Base-by-base conservation (phyloP, 2,329 filamentous ascomycete species). In the Colletotrichum truncatum region DNA sequence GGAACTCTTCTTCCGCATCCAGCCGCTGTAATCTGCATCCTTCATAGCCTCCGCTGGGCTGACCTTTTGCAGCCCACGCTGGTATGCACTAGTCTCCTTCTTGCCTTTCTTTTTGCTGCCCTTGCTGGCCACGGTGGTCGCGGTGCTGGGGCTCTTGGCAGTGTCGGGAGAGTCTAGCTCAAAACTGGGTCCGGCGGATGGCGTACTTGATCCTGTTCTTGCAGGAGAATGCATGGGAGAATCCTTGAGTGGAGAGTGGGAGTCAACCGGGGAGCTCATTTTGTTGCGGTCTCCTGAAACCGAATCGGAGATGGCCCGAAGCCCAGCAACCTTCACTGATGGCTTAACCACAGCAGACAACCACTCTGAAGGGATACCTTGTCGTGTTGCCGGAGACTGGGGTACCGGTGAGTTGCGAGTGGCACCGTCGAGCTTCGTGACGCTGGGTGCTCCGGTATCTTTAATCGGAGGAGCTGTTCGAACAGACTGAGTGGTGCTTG, bases 1-100 rank as follows among this genome's bases (percentile, higher is more conserved):
- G 2, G 93, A 95, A 65, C 93, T 97, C 79, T 97, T 94, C 85
- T 99, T 99, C 84, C 96, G 98, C 96, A 99, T 99, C 96, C 96
- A 99, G 1, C 96, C 96, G 73, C 91, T 95, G 76, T 97, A 98
- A 74, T 99, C 95, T 59, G 93, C 95, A 67, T 89, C 89, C 67
- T 89, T 82, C 78, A 97, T 96, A 66, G 95, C 94, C 74, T 97
- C 93, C 59, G 89, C 84, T 0, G 96, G 96, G 0, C 87, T 81
- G 66, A 95, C 91, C 77, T 94, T 94, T 71, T 92, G 87, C 39
- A 98, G 81, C 0, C 96, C 96, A 28, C 93, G 91, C 16, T 90
- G 93, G 78, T 98, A 99, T 1, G 96, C 96, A 73, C 94, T 98
- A 0, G 96, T 99, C 63, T 93, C 91, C 76, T 98, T 97, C 82